phyloP scores from a whole-genome alignment of 164 flowering plant genomes.

The Cinnamomum micranthum region DNA sequence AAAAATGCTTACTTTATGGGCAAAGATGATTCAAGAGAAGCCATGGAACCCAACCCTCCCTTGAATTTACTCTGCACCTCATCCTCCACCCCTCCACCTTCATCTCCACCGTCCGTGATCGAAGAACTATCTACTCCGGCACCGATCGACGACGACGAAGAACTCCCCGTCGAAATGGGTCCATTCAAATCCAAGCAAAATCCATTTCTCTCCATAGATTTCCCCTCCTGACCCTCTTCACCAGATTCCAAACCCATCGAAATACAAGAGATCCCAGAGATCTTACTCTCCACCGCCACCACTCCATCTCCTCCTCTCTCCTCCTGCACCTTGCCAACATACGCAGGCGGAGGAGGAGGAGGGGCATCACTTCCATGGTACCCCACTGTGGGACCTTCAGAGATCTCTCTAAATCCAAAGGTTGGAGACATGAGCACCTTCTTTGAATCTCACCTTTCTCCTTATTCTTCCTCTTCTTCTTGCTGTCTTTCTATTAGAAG shows the following conservation, averaged over 20 bases:
- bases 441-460: neutral
- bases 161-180: neutral
- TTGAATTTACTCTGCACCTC: constrained; percentile 22
- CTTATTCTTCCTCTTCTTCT: too few relatives aligned
- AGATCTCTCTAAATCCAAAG: constrained; percentile 30
- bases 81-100: constrained; percentile 4
- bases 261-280: neutral
- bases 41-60: constrained; percentile 36
- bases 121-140: neutral
- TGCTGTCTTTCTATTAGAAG: neutral
- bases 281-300: neutral
- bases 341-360: constrained; percentile 2
- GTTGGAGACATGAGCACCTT: constrained; percentile 17
- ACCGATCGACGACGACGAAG: neutral
- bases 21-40: constrained; percentile 53
- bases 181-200: neutral
- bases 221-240: neutral
- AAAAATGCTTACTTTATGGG: constrained; percentile 54
- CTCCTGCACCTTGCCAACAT: constrained; percentile 19
- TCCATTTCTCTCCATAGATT: neutral
- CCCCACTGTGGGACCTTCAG: constrained; percentile 36
- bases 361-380: constrained; percentile 16
- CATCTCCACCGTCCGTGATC: constrained; percentile 19
- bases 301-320: neutral
- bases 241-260: neutral